Percentiles rank a stretch among this genome's conserved stretches.
phyloP scores from a whole-genome alignment of 805 yeast genomes.

The Saccharomycopsis babjevae region DNA sequence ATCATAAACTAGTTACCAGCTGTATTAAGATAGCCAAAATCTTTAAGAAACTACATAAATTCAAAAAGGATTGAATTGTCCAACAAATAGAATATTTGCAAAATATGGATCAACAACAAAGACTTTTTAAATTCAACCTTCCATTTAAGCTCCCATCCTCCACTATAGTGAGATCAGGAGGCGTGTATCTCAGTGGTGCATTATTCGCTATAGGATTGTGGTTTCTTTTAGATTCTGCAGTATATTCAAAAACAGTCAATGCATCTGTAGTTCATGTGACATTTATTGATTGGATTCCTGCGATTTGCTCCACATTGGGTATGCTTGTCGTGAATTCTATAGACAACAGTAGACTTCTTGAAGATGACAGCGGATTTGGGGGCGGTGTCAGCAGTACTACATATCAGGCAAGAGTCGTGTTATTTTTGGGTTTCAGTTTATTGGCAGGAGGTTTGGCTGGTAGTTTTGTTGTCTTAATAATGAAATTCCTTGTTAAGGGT shows the following conservation, averaged over 20 bases:
- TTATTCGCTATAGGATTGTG: conserved; percentile 82
- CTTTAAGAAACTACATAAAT: too few species aligned
- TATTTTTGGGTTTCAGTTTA: conserved; percentile 86
- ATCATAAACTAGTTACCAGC: too few species aligned
- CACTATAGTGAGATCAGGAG: conserved; percentile 55
- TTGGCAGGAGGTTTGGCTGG: conserved; percentile 94
- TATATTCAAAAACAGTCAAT: conserved; percentile 75
- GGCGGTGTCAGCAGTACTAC: conserved; percentile 42
- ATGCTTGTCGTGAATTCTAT: conserved; percentile 58
- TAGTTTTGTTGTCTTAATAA: conserved; percentile 73
- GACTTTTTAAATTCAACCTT: conserved; percentile 54
- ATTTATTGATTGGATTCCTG: conserved; percentile 93
- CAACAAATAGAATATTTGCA: not conserved
- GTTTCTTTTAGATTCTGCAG: conserved; percentile 80
- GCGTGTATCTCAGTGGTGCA: conserved; percentile 71
- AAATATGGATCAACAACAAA: conserved; percentile 31
- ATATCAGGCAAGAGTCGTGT: conserved; percentile 88
- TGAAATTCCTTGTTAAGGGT: conserved; percentile 73
- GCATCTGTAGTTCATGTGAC: conserved; percentile 82
- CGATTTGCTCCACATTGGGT: conserved; percentile 78
- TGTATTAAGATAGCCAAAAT: not conserved
- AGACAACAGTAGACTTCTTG: conserved; percentile 33
- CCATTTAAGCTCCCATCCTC: conserved; percentile 62
- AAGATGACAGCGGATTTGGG: conserved; percentile 29
- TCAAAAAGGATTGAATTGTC: not conserved